Base-by-base conservation (phyloP, 2,329 filamentous ascomycete genomes). In the Chrysoporthe austroafricana region DNA sequence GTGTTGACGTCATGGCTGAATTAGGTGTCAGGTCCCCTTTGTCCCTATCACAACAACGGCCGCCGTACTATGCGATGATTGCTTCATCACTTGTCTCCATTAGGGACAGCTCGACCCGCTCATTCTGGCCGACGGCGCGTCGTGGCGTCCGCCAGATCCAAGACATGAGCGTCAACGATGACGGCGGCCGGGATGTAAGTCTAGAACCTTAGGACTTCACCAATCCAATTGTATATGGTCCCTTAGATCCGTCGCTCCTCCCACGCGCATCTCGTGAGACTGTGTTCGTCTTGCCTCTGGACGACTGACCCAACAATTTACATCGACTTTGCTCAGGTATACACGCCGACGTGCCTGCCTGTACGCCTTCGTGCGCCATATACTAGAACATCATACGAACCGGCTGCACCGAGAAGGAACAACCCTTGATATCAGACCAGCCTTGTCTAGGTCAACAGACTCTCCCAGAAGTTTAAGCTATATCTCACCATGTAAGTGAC, bases 401-500 rank as follows among this genome's bases (percentile, higher is more conserved):
- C n/a, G 32, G 2, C 7, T 6, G 26, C 7, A 54, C 21, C 46
- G 61, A 61, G 63, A 68, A 72, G 68, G 64, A 64, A 67, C 59
- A 21, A 44, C 21, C 11, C 18, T 42, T 13, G 21, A 36, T 4
- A 32, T 13, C 14, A 14, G 18, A 8, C 57, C 48, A 34, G n/a
- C 39, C 11, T 66, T 44, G 52, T 42, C 21, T 18, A 8, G 36
- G 44, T 36, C 44, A 42, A 62, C 48, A 54, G 39, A 44, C 21
- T 39, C 13, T 32, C n/a, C 21, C 13, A 5, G n/a, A 16, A 7
- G n/a, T 42, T 4, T 7, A 1, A 13, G 14, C 18, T 4, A 5
- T 48, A 58, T 52, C 52, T 52, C 66, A 73, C 60, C 58, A 70
- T 74, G 73, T 73, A 72, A 74, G 73, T 70, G 14, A 63, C 56